Evolutionary conservation across 1,139 yeast genomes (phyloP), one percentile per base, ranked within the genome.

Genomic region (Barnettozyma hawaiiensis): DNA sequence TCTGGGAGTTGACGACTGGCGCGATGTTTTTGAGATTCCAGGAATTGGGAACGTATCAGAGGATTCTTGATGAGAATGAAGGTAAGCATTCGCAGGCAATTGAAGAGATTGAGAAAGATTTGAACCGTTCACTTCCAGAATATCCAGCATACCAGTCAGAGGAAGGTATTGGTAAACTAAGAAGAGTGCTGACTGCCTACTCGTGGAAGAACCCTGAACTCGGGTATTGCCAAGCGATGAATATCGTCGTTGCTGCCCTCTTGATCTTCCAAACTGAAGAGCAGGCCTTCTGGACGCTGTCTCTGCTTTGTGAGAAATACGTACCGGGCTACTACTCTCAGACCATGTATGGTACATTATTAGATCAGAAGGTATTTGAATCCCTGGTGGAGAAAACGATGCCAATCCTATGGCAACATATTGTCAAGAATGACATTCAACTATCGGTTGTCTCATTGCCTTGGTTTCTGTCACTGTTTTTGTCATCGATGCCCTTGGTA

Each of bases 141-240:
- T 94, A 92, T 60, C 83, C 95, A 2, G 98, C 96, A 0, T 94
- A 90, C 59, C 97, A 92, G 62, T 72, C 74, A 10, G 75, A 75
- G 5, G 95, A 85, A 55, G 98, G 99, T 7, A 90, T 94, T 38
- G 76, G 71, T 43, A 71, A 96, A 43, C 71, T 94, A 42, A 73
- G 98, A 49, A 72, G 95, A 46, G 98, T 94, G 1, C 71, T 94
- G 48, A 84, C 94, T 0, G 96, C 96, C 0, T 94, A 89, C 58
- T 86, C 97, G 0, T 92, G 97, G 97, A 86, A 85, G 55, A 89
- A 90, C 59, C 97, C 97, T 0, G 96, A 92, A 41, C 87, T 94
- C 19, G 99, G 99, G 0, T 94, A 94, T 63, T 94, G 99, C 61
- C 98, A 94, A 61, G 98, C 98, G 1, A 94, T 94, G 99, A 94